Percentiles rank a stretch among this genome's conserved stretches.
phyloP scores from a whole-genome alignment of 805 yeast species.

The Metschnikowia arizonensis region DNA sequence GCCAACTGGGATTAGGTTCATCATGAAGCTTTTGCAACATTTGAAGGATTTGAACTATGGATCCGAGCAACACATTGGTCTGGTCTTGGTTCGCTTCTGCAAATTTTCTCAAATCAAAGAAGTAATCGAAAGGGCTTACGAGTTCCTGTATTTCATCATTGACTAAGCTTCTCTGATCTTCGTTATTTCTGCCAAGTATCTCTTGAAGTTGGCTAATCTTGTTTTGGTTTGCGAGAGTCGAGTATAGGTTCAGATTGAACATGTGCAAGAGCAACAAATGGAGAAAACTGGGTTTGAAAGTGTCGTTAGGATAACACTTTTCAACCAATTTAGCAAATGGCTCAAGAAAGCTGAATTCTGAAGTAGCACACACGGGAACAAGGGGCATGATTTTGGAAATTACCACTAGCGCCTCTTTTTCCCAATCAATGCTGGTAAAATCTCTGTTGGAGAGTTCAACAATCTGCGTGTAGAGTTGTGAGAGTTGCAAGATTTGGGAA shows the following conservation, averaged over 20 bases:
- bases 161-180: neutral
- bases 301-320: constrained; percentile 1
- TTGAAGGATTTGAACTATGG: neutral
- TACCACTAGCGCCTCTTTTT: neutral
- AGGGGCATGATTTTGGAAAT: neutral
- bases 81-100: constrained; percentile 1
- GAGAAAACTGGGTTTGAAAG: constrained; percentile 6
- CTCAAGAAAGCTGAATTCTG: neutral
- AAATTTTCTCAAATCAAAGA: constrained; percentile 1
- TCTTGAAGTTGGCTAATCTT: neutral
- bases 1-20: constrained; percentile 9
- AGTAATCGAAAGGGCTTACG: constrained; percentile 11
- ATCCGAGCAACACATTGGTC: neutral
- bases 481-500: constrained; percentile 1
- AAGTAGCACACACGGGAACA: neutral
- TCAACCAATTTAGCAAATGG: constrained; percentile 4
- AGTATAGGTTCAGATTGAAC: constrained; percentile 5
- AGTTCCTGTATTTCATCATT: neutral
- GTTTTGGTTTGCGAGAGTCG: neutral
- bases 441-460: neutral
- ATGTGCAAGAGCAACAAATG: constrained; percentile 10
- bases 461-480: neutral
- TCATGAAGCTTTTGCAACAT: constrained; percentile 1
- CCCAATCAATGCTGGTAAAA: neutral
- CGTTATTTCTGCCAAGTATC: neutral